Percentiles rank a stretch among this genome's conserved stretches.
Conservation (phyloP, 192 early-diverging fungal species). For the Coemansia sp. region DNA sequence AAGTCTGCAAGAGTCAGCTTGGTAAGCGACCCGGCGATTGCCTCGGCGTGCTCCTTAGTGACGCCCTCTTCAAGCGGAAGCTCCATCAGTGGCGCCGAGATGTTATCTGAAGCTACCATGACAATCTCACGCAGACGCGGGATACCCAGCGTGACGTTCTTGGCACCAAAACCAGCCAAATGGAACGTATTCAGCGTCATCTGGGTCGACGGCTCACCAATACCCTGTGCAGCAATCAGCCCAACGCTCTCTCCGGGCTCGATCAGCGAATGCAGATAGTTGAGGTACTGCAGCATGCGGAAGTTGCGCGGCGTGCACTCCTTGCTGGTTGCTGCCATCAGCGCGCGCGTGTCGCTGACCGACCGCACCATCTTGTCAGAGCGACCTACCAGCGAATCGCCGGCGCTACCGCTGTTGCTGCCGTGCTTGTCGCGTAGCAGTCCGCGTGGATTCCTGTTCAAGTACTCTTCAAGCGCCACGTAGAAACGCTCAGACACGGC, state of each 20-base stretch:
- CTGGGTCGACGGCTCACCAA: conserved; percentile 99
- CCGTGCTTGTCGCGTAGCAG: conserved; percentile 40
- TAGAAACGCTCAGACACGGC: conserved; percentile 87
- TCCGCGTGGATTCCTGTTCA: conserved; percentile 31
- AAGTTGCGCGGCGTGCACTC: conserved; percentile 75
- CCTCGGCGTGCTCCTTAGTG: conserved; percentile 59
- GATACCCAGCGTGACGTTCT: conserved; percentile 99
- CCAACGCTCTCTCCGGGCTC: conserved; percentile 99
- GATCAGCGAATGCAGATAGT: conserved; percentile 90
- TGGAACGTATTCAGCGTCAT: conserved; percentile 99
- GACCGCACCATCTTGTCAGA: conserved; percentile 67
- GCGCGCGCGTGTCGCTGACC: conserved; percentile 55
- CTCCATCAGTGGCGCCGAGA: conserved; percentile 93
- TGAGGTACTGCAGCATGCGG: conserved; percentile 88
- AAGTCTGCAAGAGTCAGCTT: conserved; percentile 79
- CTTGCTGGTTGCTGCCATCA: conserved; percentile 55
- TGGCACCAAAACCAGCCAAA: conserved; percentile 93
- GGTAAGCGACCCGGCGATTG: conserved; percentile 71
- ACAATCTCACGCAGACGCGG: conserved; percentile 99
- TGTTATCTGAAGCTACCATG: conserved; percentile 91
- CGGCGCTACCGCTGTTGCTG: conserved; percentile 9
- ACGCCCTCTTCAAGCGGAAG: conserved; percentile 72
- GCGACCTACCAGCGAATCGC: conserved; percentile 46
- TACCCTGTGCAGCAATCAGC: conserved; percentile 91
- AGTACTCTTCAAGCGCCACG: conserved; percentile 59